These are phyloP conservation scores for Schwanniomyces pseudopolymorphus DNA, from an alignment of 805 yeast genomes.

Conservation along the genomic window DNA sequence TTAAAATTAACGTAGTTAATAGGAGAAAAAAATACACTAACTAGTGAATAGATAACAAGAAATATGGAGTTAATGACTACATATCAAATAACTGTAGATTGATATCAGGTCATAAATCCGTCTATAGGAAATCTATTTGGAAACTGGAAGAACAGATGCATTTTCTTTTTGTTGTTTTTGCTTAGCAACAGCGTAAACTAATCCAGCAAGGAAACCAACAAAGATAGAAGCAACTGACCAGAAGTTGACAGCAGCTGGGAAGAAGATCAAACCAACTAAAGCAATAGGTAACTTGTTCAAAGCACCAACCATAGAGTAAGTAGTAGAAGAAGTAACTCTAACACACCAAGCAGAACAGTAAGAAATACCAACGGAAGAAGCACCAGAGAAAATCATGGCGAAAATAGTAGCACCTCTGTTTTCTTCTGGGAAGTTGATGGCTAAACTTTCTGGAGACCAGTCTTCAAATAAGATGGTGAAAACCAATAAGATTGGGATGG, in stretches of 20 bases:
- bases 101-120: neutral
- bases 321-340: slow-evolving; percentile 96
- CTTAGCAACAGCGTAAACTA: slow-evolving; percentile 94
- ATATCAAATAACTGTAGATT: neutral
- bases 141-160: slow-evolving; percentile 30
- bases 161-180: slow-evolving; percentile 71
- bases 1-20: neutral
- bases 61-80: neutral
- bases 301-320: slow-evolving; percentile 99
- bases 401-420: slow-evolving; percentile 66
- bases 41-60: neutral
- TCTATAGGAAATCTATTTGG: slow-evolving; percentile 5
- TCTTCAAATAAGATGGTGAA: slow-evolving; percentile 82
- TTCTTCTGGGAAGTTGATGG: slow-evolving; percentile 73
- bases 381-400: slow-evolving; percentile 90
- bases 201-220: slow-evolving; percentile 92
- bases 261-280: slow-evolving; percentile 88
- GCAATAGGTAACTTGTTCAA: slow-evolving; percentile 98
- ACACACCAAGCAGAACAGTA: slow-evolving; percentile 99
- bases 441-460: slow-evolving; percentile 84
- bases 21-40: neutral
- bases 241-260: slow-evolving; percentile 93
- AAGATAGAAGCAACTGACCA: slow-evolving; percentile 87
- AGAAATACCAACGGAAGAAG: slow-evolving; percentile 93
- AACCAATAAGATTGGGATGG: slow-evolving; percentile 82